A percentile compares a stretch with the other conserved stretches of the same genome.
Conservation (phyloP, 164 flowering plant species). For the Stephania cephalantha region DNA sequence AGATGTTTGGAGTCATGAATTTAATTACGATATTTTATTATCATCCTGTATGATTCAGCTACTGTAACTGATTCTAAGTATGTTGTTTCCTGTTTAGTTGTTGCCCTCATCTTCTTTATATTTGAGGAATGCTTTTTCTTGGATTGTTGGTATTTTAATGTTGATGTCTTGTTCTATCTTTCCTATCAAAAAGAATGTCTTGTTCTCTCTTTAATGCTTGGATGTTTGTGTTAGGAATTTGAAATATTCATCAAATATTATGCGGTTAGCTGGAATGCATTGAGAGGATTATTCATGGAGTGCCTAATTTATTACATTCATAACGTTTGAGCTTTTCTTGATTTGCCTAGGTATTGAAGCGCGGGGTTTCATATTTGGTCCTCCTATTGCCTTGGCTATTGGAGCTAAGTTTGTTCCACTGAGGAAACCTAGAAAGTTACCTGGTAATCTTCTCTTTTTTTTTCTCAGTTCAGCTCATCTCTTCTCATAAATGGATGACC, state of each 20-base stretch:
- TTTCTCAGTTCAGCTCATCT: background rate
- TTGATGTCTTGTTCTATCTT: background rate
- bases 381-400: conserved; percentile 91
- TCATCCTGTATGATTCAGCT: background rate
- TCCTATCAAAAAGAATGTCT: no score
- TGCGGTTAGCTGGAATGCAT: background rate
- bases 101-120: background rate
- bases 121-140: background rate
- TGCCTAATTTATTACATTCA: background rate
- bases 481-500: background rate
- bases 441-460: conserved; percentile 43
- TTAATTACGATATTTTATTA: background rate
- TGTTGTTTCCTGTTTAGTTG: background rate
- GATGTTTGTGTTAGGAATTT: background rate
- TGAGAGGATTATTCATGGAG: background rate
- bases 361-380: conserved; percentile 91
- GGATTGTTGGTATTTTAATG: background rate
- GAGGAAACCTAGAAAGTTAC: conserved; percentile 88
- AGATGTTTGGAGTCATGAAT: background rate
- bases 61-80: background rate
- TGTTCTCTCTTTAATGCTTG: background rate
- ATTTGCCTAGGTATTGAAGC: conserved; percentile 74
- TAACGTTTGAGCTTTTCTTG: conserved; percentile 2
- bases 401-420: conserved; percentile 98
- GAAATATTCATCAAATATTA: background rate